Evolutionary conservation across 768 basidiomycete genomes (phyloP).

Genomic region (Tricholoma saponaceum): DNA sequence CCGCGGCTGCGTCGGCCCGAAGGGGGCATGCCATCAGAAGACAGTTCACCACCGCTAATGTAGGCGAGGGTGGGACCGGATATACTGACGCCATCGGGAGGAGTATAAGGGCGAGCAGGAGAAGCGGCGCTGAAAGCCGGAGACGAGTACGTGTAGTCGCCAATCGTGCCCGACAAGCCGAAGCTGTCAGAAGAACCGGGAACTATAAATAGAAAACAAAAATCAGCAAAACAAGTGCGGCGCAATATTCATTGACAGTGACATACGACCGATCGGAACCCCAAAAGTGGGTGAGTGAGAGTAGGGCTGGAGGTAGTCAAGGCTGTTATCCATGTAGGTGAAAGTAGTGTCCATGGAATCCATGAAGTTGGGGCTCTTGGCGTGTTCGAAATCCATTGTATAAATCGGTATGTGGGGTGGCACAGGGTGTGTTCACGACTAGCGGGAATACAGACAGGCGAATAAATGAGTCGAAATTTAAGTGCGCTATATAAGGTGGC

Average conservation of each 20-base stretch:
- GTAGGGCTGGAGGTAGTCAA: slow-evolving; percentile 70
- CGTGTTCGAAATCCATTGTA: slow-evolving; percentile 48
- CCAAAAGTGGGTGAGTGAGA: slow-evolving; percentile 54
- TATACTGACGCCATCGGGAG: slow-evolving; percentile 56
- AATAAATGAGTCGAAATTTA: slow-evolving; percentile 23
- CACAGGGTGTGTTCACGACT: slow-evolving; percentile 9
- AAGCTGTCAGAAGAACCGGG: slow-evolving; percentile 56
- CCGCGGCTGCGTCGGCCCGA: slow-evolving; percentile 69
- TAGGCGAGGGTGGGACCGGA: slow-evolving; percentile 69
- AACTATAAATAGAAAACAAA: slow-evolving; percentile 31
- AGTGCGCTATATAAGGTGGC: slow-evolving; percentile 17
- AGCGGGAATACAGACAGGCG: slow-evolving; percentile 4
- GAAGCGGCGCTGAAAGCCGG: slow-evolving; percentile 48
- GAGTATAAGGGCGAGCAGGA: slow-evolving; percentile 65
- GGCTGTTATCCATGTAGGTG: slow-evolving; percentile 46
- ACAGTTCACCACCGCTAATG: slow-evolving; percentile 67
- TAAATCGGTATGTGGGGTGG: slow-evolving; percentile 15
- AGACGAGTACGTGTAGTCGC: slow-evolving; percentile 54
- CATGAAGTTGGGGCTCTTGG: slow-evolving; percentile 46
- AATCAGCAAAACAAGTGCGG: slow-evolving; percentile 5
- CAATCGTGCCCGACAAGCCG: slow-evolving; percentile 49
- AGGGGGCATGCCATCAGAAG: slow-evolving; percentile 59
- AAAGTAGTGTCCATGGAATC: slow-evolving; percentile 41
- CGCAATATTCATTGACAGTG: not conserved
- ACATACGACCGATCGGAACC: slow-evolving; percentile 64